phyloP scores from a whole-genome alignment of 768 basidiomycete species.

The Trametes maxima region DNA sequence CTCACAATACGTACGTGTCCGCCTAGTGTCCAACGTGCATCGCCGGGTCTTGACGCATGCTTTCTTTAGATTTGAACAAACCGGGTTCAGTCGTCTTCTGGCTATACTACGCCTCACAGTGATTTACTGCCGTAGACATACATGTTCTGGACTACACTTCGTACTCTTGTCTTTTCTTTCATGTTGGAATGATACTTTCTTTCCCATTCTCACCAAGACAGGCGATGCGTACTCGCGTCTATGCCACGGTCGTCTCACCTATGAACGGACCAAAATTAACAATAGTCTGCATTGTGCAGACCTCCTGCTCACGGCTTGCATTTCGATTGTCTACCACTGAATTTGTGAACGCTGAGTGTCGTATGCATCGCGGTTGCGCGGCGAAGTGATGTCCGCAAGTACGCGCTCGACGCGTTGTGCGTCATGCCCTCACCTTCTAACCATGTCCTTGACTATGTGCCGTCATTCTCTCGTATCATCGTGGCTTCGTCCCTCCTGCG shows the following conservation, averaged over 20 bases:
- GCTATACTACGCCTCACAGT: conserved; percentile 16
- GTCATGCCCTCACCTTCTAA: conserved; percentile 18
- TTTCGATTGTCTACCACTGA: too few species aligned
- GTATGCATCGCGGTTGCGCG: too few species aligned
- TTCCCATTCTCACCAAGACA: not conserved
- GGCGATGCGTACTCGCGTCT: too few species aligned
- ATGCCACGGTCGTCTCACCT: too few species aligned
- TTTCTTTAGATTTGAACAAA: conserved; percentile 27
- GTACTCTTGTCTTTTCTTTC: conserved; percentile 15
- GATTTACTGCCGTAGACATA: conserved; percentile 24
- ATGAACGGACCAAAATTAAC: too few species aligned
- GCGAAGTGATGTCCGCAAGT: not conserved
- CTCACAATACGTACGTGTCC: conserved; percentile 85
- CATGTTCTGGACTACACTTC: conserved; percentile 20
- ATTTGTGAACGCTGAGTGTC: not conserved
- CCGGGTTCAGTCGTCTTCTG: not conserved
- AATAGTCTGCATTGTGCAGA: too few species aligned
- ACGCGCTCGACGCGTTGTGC: conserved; percentile 1
- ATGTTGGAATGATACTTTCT: conserved; percentile 27
- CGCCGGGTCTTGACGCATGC: not conserved
- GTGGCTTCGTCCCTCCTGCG: conserved; percentile 59
- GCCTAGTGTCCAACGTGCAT: not conserved
- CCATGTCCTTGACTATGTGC: conserved; percentile 20
- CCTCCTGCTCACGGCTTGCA: too few species aligned
- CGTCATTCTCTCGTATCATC: conserved; percentile 57